Percentiles rank a stretch among this genome's conserved stretches.
Conservation (phyloP, 495 filamentous ascomycete genomes). For the Talaromyces adpressus region DNA sequence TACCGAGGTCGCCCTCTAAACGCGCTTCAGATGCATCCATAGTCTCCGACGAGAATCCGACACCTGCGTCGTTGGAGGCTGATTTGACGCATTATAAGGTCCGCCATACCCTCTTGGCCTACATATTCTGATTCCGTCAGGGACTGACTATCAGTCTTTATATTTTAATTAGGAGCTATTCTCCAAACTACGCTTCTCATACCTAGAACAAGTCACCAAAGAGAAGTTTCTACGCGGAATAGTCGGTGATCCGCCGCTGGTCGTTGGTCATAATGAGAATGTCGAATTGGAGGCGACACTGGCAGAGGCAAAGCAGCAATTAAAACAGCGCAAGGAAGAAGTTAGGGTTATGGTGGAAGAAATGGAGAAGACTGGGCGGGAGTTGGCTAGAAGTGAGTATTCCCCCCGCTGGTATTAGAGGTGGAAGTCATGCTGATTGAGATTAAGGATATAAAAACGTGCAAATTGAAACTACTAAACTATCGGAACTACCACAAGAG, state of each 20-base stretch:
- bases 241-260: slow-evolving; percentile 78
- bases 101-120: too few species aligned
- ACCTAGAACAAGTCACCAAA: slow-evolving; percentile 75
- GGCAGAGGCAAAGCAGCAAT: slow-evolving; percentile 60
- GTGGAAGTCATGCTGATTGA: background rate
- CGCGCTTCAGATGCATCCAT: slow-evolving; percentile 66
- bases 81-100: slow-evolving; percentile 72
- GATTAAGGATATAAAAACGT: slow-evolving; percentile 55
- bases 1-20: slow-evolving; percentile 28
- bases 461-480: slow-evolving; percentile 49
- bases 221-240: slow-evolving; percentile 92
- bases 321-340: slow-evolving; percentile 73
- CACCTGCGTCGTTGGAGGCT: slow-evolving; percentile 69
- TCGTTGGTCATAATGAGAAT: slow-evolving; percentile 78
- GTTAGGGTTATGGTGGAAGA: slow-evolving; percentile 64
- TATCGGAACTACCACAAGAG: slow-evolving; percentile 54
- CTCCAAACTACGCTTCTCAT: slow-evolving; percentile 92
- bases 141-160: too few species aligned
- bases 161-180: slow-evolving; percentile 96
- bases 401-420: background rate
- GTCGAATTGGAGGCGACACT: slow-evolving; percentile 68
- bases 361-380: slow-evolving; percentile 60
- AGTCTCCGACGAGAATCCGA: slow-evolving; percentile 57
- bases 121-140: too few species aligned
- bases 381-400: slow-evolving; percentile 44